Base-by-base conservation (phyloP, 768 basidiomycete species). In the Suillus spraguei region DNA sequence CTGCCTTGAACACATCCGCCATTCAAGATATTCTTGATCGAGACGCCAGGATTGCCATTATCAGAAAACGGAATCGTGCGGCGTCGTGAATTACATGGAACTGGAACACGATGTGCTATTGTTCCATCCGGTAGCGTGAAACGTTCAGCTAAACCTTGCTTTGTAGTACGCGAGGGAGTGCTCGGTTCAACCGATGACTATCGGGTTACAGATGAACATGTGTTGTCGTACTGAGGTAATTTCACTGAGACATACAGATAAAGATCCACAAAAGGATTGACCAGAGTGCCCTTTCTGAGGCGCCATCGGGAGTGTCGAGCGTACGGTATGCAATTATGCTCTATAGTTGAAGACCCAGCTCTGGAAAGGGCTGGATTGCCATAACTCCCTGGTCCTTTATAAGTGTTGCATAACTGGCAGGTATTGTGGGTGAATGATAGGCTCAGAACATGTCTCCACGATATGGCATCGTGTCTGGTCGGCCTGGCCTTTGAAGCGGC, bases 41-140 rank as follows among this genome's bases (percentile, higher is more conserved):
- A 66, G 2, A 68, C 64, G n/a, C 73, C 73, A 24, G 65, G 63
- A 61, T 63, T 69, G 1, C 73, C 65, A 10, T 63, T 61, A 0
- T 60, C 50, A 28, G 64, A 63, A 46, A 74, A 75, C 11, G 58
- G 65, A 54, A 75, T 56, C 2, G 39, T 39, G 2, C 36, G 67
- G 32, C 69, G 33, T 13, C 33, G 62, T n/a, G 63, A 33, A 5
- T 61, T 47, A n/a, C 6, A 11, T 0, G 72, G 62, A 53, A 60
- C 67, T 1, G 72, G 70, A 10, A 74, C 64, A 4, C 60, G 70
- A 49, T 65, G 3, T 8, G 56, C 56, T 17, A 5, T 28, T 32
- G 5, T 28, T 20, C 56, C 39, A 41, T 32, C 24, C 17, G 17
- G 17, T 20, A 28, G 41, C 17, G 5, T 16, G 2, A 58, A 0